Conservation (phyloP, 306 rosid genomes). For the Delonix regia region DNA sequence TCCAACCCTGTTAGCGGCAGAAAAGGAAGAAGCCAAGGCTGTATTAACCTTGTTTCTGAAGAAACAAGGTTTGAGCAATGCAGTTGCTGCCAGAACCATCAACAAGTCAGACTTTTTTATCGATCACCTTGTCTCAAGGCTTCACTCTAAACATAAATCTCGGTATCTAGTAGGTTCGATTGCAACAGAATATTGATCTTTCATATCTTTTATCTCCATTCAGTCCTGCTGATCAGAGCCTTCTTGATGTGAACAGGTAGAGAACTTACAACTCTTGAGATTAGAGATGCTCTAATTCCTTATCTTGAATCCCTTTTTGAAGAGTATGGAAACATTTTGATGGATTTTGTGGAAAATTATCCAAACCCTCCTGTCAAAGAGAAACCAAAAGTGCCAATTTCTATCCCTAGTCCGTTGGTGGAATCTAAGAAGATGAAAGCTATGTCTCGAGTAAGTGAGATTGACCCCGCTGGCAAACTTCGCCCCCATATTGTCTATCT, state of each 20-base stretch:
- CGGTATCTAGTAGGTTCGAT: conserved; percentile 93
- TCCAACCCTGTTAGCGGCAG: conserved; percentile 76
- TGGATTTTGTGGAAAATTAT: conserved; percentile 70
- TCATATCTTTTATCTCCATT: conserved; percentile 16
- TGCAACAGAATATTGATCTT: conserved; percentile 39
- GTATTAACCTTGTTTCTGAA: conserved; percentile 79
- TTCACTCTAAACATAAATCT: conserved; percentile 81
- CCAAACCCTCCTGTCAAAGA: conserved; percentile 68
- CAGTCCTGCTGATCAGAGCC: conserved; percentile 31
- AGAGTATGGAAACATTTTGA: conserved; percentile 60
- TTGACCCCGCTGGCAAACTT: conserved; percentile 64
- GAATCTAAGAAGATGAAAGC: conserved; percentile 69
- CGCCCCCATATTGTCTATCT: conserved; percentile 84
- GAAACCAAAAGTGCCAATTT: conserved; percentile 40
- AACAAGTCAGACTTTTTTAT: conserved; percentile 76
- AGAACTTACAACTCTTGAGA: conserved; percentile 92
- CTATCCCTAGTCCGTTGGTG: conserved; percentile 42
- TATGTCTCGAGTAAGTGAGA: conserved; percentile 64
- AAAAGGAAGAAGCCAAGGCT: conserved; percentile 96
- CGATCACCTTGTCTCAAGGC: conserved; percentile 77
- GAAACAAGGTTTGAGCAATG: conserved; percentile 80
- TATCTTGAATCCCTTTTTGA: conserved; percentile 78
- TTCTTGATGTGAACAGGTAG: conserved; percentile 61
- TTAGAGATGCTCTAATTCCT: conserved; percentile 79
- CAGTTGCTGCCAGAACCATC: conserved; percentile 74